phyloP scores from a whole-genome alignment of 2,329 filamentous ascomycete genomes.

The Colletotrichum aenigma region DNA sequence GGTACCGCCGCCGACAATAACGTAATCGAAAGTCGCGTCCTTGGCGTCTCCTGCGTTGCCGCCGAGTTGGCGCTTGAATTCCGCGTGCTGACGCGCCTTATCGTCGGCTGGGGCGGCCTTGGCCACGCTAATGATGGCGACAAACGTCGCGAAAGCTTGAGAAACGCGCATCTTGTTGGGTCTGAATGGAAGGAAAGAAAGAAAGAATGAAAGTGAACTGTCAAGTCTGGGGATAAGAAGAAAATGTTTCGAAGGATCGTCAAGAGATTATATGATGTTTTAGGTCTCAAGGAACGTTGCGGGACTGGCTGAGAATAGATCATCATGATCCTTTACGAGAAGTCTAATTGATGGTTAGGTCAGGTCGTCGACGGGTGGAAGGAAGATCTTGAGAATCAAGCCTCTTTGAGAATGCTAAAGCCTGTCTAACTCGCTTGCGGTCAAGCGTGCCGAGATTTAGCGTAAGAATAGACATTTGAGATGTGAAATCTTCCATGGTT shows the following conservation, averaged over 20 bases:
- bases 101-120: neutral
- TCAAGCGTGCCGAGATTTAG: neutral
- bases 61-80: slow-evolving; percentile 12
- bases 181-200: neutral
- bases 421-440: neutral
- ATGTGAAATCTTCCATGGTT: neutral
- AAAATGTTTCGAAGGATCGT: neutral
- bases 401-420: neutral
- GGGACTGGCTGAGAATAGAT: neutral
- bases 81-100: neutral
- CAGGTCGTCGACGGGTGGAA: neutral
- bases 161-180: neutral
- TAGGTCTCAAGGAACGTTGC: neutral
- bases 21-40: slow-evolving; percentile 20
- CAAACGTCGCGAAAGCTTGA: neutral
- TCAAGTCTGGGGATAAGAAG: neutral
- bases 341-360: neutral
- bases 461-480: neutral
- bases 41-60: neutral
- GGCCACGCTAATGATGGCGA: neutral
- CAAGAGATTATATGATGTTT: neutral
- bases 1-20: slow-evolving; percentile 42
- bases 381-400: neutral
- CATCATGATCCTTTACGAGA: neutral
- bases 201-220: neutral